Base-by-base conservation (phyloP, 805 yeast species). In the Lipomyces mesembrius region DNA sequence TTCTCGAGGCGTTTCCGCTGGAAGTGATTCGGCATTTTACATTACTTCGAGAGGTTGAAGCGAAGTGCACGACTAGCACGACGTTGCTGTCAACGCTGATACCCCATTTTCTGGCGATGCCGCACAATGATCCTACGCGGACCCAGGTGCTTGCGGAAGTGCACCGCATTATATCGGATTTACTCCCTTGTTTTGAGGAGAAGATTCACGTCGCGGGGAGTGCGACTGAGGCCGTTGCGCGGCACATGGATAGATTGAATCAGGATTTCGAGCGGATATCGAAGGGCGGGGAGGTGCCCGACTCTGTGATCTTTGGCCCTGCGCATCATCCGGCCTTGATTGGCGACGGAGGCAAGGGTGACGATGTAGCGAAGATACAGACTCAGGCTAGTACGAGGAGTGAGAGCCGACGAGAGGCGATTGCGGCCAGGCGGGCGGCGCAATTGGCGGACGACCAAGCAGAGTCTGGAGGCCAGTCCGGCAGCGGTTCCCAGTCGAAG, bases 151-250 rank as follows among this genome's bases (percentile, higher is more conserved):
- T 76, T 54, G 69, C 75, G 29, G 78, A 76, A 51, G 81, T 85
- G 37, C 81, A 83, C 39, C 72, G 72, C 17, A 71, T 81, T 43
- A 80, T 86, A 22, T 81, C 82, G 69, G 97, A 91, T 65, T 82
- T 94, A 64, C 87, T 94, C 81, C 98, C 98, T 0, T 91, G 97
- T 68, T 79, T 94, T 63, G 98, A 94, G 76, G 98, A 95, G 77
- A 95, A 95, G 78, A 92, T 95, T 96, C 98, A 94, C 77, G 97
- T 95, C 54, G 94, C 98, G 3, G 88, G 94, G 1, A 88, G 91
- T 52, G 97, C 98, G 27, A 84, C 91, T 37, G 98, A 93, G 73
- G 83, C 88, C 12, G 83, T 92, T 57, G 79, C 83, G 37, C 86
- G 88, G 66, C 90, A 91, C 74, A 79, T 91, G 63, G 83, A 82